These are phyloP conservation scores for Lagenidium giganteum DNA, from an alignment of 352 stramenopile species.

Conservation along the genomic window DNA sequence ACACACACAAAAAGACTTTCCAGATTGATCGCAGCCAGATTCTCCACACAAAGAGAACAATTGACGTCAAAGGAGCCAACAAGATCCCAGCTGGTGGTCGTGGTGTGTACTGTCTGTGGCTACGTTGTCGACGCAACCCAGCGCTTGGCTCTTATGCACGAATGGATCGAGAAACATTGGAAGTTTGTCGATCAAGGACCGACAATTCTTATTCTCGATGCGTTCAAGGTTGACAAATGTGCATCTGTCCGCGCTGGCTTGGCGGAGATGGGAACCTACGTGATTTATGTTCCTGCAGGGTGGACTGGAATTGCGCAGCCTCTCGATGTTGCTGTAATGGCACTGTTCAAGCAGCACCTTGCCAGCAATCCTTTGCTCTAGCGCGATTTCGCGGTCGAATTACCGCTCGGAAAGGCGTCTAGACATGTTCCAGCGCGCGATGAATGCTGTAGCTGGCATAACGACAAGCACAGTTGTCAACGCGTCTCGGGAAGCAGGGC, in stretches of 20 bases:
- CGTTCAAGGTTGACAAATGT: conserved; percentile 3
- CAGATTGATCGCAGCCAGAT: no score
- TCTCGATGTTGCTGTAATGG: conserved; percentile 10
- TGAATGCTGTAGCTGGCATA: no score
- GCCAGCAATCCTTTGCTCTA: not conserved
- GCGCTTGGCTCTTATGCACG: no score
- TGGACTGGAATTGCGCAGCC: conserved; percentile 6
- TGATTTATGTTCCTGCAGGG: conserved; percentile 4
- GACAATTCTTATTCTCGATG: conserved; percentile 7
- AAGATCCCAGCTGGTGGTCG: no score
- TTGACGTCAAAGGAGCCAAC: no score
- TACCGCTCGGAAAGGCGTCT: not conserved
- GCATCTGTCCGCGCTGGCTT: not conserved
- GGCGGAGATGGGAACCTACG: conserved; percentile 4
- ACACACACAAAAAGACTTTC: no score
- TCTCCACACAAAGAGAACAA: no score
- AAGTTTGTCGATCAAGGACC: conserved; percentile 1
- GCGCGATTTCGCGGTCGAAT: not conserved
- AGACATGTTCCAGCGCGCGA: conserved; percentile 8
- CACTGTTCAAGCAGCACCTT: conserved; percentile 2
- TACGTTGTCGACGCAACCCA: no score
- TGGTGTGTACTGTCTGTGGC: no score
- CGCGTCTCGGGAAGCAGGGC: no score
- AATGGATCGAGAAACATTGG: conserved; percentile 13
- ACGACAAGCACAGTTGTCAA: no score